Evolutionary conservation across 2,329 filamentous ascomycete species (phyloP).

Genomic region (Epicoccum nigrum): DNA sequence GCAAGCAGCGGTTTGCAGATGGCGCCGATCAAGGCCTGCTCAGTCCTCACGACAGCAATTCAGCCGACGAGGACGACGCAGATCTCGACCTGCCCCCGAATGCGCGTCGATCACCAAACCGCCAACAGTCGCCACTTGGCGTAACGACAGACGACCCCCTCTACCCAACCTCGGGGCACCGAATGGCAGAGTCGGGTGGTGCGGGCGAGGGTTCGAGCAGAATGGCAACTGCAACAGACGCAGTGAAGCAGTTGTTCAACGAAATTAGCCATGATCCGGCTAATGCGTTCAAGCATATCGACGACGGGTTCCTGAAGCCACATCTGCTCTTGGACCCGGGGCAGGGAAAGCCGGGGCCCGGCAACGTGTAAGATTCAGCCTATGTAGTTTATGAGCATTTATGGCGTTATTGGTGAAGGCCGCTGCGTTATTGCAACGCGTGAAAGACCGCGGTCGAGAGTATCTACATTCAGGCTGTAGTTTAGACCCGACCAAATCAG

Average conservation of each 20-base stretch:
- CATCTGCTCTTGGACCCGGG: slow-evolving; percentile 77
- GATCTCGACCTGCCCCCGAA: slow-evolving; percentile 68
- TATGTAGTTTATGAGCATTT: slow-evolving; percentile 19
- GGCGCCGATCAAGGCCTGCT: slow-evolving; percentile 63
- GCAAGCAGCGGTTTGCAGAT: slow-evolving; percentile 55
- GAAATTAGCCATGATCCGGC: slow-evolving; percentile 83
- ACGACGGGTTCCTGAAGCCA: slow-evolving; percentile 96
- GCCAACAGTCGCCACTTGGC: slow-evolving; percentile 39
- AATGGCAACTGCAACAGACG: slow-evolving; percentile 72
- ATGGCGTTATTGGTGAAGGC: slow-evolving; percentile 24
- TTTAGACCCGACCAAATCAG: not conserved
- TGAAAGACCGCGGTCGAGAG: slow-evolving; percentile 3
- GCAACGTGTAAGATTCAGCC: slow-evolving; percentile 38
- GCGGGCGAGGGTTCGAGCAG: slow-evolving; percentile 34
- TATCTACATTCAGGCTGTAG: slow-evolving; percentile 13
- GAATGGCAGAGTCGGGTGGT: slow-evolving; percentile 19
- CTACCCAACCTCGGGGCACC: slow-evolving; percentile 51
- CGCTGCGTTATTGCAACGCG: not conserved
- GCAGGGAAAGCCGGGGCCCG: slow-evolving; percentile 41
- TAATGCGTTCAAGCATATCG: slow-evolving; percentile 86
- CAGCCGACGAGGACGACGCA: slow-evolving; percentile 58
- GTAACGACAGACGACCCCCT: slow-evolving; percentile 28
- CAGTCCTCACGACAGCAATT: slow-evolving; percentile 54
- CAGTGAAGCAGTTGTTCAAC: slow-evolving; percentile 79
- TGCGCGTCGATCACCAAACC: slow-evolving; percentile 55